A percentile compares a stretch with the other conserved stretches of the same genome.
Evolutionary conservation across 2,329 filamentous ascomycete species (phyloP).

Genomic region (Xylaria multiplex): DNA sequence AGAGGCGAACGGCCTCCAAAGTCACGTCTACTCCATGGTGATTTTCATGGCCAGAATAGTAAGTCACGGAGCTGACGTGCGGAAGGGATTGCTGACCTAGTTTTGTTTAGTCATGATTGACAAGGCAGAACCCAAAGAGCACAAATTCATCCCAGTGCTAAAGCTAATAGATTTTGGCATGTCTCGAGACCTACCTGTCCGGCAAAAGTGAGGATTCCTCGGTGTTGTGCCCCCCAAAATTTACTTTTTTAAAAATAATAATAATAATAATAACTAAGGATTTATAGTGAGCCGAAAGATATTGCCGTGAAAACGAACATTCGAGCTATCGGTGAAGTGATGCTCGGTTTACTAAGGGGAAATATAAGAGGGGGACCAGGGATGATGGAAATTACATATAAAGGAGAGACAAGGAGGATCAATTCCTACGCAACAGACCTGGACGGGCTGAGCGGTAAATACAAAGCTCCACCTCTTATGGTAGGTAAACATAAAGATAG

Average conservation of each 20-base stretch:
- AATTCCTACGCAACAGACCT: constrained; percentile 29
- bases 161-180: constrained; percentile 42
- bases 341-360: constrained; percentile 39
- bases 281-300: constrained; percentile 17
- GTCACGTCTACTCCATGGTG: constrained; percentile 36
- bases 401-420: constrained; percentile 16
- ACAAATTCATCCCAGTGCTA: constrained; percentile 33
- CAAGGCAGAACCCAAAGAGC: constrained; percentile 34
- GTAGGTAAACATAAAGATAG: constrained; percentile 30
- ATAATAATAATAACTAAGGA: constrained; percentile 13
- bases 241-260: too few species aligned
- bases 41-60: constrained; percentile 40
- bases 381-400: constrained; percentile 32
- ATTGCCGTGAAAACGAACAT: constrained; percentile 32
- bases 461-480: background rate
- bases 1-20: constrained; percentile 28
- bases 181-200: constrained; percentile 17
- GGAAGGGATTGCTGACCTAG: background rate
- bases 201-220: constrained; percentile 23
- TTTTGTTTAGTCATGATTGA: constrained; percentile 40
- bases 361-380: constrained; percentile 15
- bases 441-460: constrained; percentile 20
- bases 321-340: constrained; percentile 29
- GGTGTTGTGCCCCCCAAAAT: background rate
- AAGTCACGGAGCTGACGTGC: background rate